Base-by-base conservation (phyloP, 768 basidiomycete species). In the Suillus placidus region DNA sequence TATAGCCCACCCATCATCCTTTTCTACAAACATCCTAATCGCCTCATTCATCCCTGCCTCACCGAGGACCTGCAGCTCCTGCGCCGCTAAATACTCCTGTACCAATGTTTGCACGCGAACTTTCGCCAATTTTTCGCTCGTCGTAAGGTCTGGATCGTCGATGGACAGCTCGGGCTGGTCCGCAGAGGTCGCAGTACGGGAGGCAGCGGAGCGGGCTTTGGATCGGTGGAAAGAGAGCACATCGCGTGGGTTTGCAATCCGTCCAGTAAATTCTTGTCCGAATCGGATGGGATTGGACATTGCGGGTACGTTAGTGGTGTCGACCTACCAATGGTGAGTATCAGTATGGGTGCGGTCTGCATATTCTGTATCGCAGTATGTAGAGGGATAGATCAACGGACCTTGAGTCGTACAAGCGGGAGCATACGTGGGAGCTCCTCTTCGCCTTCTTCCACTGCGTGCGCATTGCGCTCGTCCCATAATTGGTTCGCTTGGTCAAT, bases 251-350 rank as follows among this genome's bases (percentile, higher is more conserved):
- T 99, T 99, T 13, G 97, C 97, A 42, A 99, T 85, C 26, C 85
- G 85, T 1, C 93, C 94, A 69, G 89, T 86, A 76, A 98, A 98
- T 75, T 97, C 93, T 75, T 97, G 95, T 1, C 97, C 97, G 74
- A 99, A 97, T 12, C 97, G 91, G 61, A 97, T 91, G 30, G 97
- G 96, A 75, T 99, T 99, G 62, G 92, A 94, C 80, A 94, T 94
- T 71, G 94, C 92, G 64, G 87, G 88, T 9, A 95, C 92, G 51
- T 91, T 93, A 0, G 96, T 93, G 0, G 94, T 96, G 74, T 97
- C 94, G 20, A 97, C 94, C 91, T 90, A 42, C 34, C 34, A 42
- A 30, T 14, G 10, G 12, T 18, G 35, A 38, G 26, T 16, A 8
- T 60, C 38, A 38, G 45, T 40, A 40, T 61, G 47, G 23, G 64